Base-by-base conservation (phyloP, 352 stramenopile genomes). In the Globisporangium nagaii region DNA sequence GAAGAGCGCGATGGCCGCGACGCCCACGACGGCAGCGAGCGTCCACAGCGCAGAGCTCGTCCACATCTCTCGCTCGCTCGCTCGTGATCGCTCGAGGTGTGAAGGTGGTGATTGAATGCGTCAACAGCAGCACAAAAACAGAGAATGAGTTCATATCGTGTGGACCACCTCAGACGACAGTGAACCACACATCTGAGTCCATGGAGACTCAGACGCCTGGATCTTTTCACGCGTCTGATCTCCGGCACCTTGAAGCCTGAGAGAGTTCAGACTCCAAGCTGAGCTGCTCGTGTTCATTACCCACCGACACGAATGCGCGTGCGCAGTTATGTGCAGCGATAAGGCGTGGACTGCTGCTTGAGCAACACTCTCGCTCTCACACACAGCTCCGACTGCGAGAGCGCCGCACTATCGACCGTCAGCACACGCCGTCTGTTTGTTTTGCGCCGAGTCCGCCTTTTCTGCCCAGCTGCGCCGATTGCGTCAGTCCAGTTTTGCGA, bases 21-120 rank as follows among this genome's bases (percentile, higher is more conserved):
- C 50, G n/a, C 32, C 32, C 10, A 68, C 66, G 2, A 63, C 44
- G 22, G 68, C 66, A 6, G 66, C 50, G 15, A 67, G 37, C 27
- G 67, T 55, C 13, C 39, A 61, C 6, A 71, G 19, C 27, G 54
- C 47, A 24, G n/a, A 53, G 20, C 56, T 51, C 36, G 52, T 62
- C 65, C 62, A 70, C 49, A 71, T 62, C 34, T 56, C 48, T n/a
- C 12, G 48, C 15, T 15, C 7, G 2, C 17, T 28, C 22, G 11
- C n/a, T n/a, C n/a, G n/a, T n/a, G n/a, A n/a, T n/a, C 43, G 11
- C 34, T 43, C 19, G 28, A 28, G 12, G 7, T 44, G 2, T 17
- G 51, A 19, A 22, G 13, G 2, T 49, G 3, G 25, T 49, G 12
- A 28, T 51, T 27, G 28, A 30, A 1, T 40, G 25, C 31, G 41